Conservation (phyloP, 129 eudicot species). For the Artemisia tridentata region DNA sequence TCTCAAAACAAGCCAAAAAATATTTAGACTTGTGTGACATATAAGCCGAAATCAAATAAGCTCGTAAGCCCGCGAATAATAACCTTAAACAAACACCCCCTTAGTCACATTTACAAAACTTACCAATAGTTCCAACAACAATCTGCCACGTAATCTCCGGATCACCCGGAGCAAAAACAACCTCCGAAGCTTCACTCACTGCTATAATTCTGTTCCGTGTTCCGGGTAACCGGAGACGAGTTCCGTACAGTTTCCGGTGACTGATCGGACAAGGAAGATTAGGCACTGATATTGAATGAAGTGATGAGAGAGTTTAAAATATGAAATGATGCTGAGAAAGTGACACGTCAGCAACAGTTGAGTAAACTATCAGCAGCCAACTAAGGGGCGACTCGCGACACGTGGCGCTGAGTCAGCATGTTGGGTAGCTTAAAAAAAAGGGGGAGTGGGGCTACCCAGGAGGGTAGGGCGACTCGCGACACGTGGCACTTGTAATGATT, state of each 20-base stretch:
- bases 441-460: no score
- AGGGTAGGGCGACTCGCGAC: no score
- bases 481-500: no score
- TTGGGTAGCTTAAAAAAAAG: no score
- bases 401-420: no score
- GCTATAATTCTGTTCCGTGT: slow-evolving; percentile 17
- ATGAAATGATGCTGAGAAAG: no score
- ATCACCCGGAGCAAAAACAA: slow-evolving; percentile 35
- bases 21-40: neutral
- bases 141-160: slow-evolving; percentile 73
- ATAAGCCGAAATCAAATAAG: neutral
- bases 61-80: neutral
- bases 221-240: neutral
- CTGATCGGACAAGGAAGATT: neutral
- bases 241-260: neutral
- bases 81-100: no score
- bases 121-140: slow-evolving; percentile 68
- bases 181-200: slow-evolving; percentile 36
- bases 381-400: no score
- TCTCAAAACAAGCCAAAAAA: neutral
- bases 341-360: no score
- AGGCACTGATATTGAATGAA: slow-evolving; percentile 7
- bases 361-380: no score
- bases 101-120: neutral
- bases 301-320: no score